Base-by-base conservation (phyloP, 257 asterid genomes). In the Nicotiana knightiana region DNA sequence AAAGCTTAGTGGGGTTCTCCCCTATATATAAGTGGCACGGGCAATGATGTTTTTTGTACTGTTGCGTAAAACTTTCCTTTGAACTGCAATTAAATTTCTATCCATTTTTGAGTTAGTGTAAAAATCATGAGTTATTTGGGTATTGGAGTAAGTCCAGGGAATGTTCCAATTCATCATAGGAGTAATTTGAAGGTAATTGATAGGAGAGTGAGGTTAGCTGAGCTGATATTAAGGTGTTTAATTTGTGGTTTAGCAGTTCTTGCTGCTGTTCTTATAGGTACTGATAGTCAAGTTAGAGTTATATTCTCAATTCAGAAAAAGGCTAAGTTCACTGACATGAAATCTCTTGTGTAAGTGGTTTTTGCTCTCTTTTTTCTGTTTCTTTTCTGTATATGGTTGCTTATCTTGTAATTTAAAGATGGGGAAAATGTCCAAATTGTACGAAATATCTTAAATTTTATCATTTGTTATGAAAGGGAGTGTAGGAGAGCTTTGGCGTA, bases 61-160 rank as follows among this genome's bases (percentile, higher is more conserved):
- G 51, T 26, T 3, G 26, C 6, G 7, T 6, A 46, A 46, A 35
- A 48, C 48, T 17, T 48, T n/a, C 9, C 64, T 58, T 11, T 58
- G n/a, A 58, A 57, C 28, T 58, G 11, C 18, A 24, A 0, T 1
- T 53, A 24, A 8, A 4, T 9, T 79, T 54, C 33, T 55, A 9
- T 32, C 3, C 67, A 32, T 43, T 18, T 8, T 5, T 43, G 62
- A 3, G 71, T 4, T 46, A 46, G 46, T 16, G n/a, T 65, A 24
- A 28, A 24, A n/a, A 83, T 66, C 59, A 94, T 93, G 97, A 93
- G 93, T 86, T 92, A 91, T 71, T 89, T 93, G 85, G 97, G 97
- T 67, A 95, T 94, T 76, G 99, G 98, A n/a, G 97, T 93, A 85
- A 96, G 98, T 75, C 98, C 98, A 32, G 97, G 99, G 12, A 91